Base-by-base conservation (phyloP, 441 rosid species). In the Croton setiger region DNA sequence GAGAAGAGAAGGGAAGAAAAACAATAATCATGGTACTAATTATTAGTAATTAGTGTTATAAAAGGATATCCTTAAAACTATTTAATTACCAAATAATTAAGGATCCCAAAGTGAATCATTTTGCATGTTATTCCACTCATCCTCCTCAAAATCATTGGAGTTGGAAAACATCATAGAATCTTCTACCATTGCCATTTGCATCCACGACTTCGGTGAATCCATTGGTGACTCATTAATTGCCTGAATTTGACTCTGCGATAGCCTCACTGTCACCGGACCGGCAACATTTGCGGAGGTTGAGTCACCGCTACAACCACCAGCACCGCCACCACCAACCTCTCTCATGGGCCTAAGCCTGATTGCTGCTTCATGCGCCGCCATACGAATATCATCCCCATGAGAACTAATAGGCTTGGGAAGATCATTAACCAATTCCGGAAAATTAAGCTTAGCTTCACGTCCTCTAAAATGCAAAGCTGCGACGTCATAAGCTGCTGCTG, bases 181-280 rank as follows among this genome's bases (percentile, higher is more conserved):
- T 15, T 77, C 73, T 23, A 41, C 20, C 68, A 60, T 35, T 9
- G 52, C 70, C 83, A 80, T 80, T 45, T 71, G 67, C 83, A 75
- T 87, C 78, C 96, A 87, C 85, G 76, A 77, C 73, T 77, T 84
- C 10, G 98, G 97, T 3, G 96, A 90, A 74, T 93, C 96, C 76
- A 93, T 35, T 13, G 97, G 92, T 8, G 83, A 85, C 67, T 90
- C 96, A 52, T 86, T 88, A 51, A 88, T 93, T 13, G 92, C 93
- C 73, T 88, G 92, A 64, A 93, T 93, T 69, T 93, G 90, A 63
- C 87, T 88, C 15, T 80, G 82, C 10, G 92, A 87, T 39, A 93
- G 79, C 73, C 93, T 80, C 2, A 87, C 84, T 35, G 83, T 76
- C 36, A 81, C 67, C 8, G 84, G 84, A 20, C 74, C 72, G 1